Base-by-base conservation (phyloP, 192 early-diverging fungal genomes). In the Mortierella antarctica region DNA sequence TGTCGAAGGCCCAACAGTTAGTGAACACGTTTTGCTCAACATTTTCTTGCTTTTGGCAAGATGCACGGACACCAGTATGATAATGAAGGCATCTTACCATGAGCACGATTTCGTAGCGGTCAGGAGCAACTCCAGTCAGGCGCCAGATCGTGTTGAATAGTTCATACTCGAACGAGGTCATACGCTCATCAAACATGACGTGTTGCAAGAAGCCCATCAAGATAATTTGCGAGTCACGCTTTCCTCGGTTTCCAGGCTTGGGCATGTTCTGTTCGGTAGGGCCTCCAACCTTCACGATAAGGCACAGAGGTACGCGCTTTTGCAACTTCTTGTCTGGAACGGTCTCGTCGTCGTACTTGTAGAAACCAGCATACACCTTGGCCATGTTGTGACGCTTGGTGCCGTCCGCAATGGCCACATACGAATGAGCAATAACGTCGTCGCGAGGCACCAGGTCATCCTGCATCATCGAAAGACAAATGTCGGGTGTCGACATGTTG, bases 161-260 rank as follows among this genome's bases (percentile, higher is more conserved):
- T 62, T 93, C 93, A 78, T 93, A 94, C 75, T 95, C 93, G 53
- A 95, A 85, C 58, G 87, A 87, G 6, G 93, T 94, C 93, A 95
- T 92, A 59, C 93, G 91, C 76, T 95, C 93, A 76, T 95, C 91
- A 84, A 93, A 95, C 89, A 94, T 93, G 40, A 92, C 94, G 49
- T 94, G 94, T 86, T 95, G 91, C 80, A 99, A 75, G 83, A 99
- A 99, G 65, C 92, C 92, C 96, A 99, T 98, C 45, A 99, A 85
- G 62, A 99, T 88, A 58, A 99, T 91, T 83, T 99, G 97, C 11
- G 96, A 96, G 81, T 99, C 97, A 42, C 97, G 92, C 87, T 99
- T 99, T 55, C 97, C 97, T 70, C 97, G 88, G 82, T 95, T 95
- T 20, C 93, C 93, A 31, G 94, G 91, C 83, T 94, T 95, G 47